These are phyloP conservation scores for Exophiala sideris DNA, from an alignment of 2,329 filamentous ascomycete genomes.

Conservation along the genomic window DNA sequence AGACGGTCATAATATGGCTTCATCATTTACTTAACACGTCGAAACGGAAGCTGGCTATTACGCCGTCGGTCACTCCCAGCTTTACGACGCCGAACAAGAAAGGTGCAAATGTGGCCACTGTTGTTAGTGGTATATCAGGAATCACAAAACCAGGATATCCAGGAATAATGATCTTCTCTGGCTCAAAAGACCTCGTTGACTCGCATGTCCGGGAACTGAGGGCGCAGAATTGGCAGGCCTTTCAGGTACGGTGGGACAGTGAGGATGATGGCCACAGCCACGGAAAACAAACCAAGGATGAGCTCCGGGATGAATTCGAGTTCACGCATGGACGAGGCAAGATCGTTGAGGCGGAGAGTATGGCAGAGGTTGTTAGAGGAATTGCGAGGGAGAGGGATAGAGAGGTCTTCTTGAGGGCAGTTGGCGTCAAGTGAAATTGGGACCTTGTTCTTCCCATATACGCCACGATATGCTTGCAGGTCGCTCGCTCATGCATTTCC, in stretches of 20 bases:
- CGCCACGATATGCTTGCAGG: too few relatives aligned
- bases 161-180: slow-evolving; percentile 24
- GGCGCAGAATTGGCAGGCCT: slow-evolving; percentile 24
- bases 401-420: slow-evolving; percentile 15
- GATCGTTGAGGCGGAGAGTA: slow-evolving; percentile 25
- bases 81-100: slow-evolving; percentile 1
- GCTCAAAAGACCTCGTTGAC: slow-evolving; percentile 15
- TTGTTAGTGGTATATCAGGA: slow-evolving; percentile 7
- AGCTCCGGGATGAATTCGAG: slow-evolving; percentile 1
- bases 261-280: neutral
- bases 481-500: neutral
- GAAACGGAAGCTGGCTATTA: slow-evolving; percentile 25
- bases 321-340: slow-evolving; percentile 17
- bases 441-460: too few relatives aligned
- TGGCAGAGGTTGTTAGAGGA: slow-evolving; percentile 21
- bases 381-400: slow-evolving; percentile 13
- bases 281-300: neutral
- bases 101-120: neutral
- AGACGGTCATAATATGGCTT: slow-evolving; percentile 27
- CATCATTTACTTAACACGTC: slow-evolving; percentile 26
- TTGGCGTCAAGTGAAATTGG: slow-evolving; percentile 20
- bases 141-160: slow-evolving; percentile 27
- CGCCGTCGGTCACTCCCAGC: neutral
- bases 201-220: slow-evolving; percentile 24
- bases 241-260: slow-evolving; percentile 23